phyloP scores from a whole-genome alignment of 2,329 filamentous ascomycete species.

The Alternaria novae-zelandiae region DNA sequence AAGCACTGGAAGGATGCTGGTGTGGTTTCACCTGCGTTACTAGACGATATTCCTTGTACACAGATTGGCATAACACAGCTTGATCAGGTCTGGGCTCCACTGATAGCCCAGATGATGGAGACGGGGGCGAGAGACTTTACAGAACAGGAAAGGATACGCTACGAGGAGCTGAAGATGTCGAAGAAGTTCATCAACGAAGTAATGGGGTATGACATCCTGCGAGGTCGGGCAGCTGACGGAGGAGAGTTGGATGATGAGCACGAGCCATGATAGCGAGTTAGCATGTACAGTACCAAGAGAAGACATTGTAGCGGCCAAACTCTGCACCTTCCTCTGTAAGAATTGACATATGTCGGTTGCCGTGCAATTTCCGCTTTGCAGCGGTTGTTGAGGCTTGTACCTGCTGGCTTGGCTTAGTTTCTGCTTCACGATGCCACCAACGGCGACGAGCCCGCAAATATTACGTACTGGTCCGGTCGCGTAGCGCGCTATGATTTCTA shows the following conservation, averaged over 20 bases:
- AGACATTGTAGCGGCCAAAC: conserved; percentile 5
- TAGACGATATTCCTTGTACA: conserved; percentile 45
- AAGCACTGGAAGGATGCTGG: conserved; percentile 44
- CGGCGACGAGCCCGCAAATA: conserved; percentile 14
- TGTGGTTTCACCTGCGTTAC: conserved; percentile 41
- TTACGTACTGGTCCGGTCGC: conserved; percentile 29
- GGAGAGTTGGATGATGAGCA: conserved; percentile 34
- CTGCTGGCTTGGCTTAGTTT: conserved; percentile 19
- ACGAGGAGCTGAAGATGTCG: conserved; percentile 34
- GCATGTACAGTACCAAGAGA: neutral
- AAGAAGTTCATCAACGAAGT: conserved; percentile 45
- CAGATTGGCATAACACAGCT: conserved; percentile 46
- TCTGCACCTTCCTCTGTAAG: conserved; percentile 1
- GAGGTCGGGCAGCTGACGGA: conserved; percentile 33
- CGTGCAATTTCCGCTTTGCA: conserved; percentile 18
- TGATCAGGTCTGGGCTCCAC: conserved; percentile 45
- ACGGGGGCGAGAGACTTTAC: conserved; percentile 38
- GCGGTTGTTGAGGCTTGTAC: conserved; percentile 19
- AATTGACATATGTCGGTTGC: conserved; percentile 13
- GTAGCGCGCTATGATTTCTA: conserved; percentile 21
- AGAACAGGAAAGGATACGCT: conserved; percentile 35
- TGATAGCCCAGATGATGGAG: conserved; percentile 42
- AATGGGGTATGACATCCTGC: conserved; percentile 47
- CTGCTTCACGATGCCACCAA: conserved; percentile 18
- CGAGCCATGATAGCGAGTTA: conserved; percentile 12